These are phyloP conservation scores for Echinosphaeria canescens DNA, from an alignment of 2,329 filamentous ascomycete genomes.

Conservation along the genomic window DNA sequence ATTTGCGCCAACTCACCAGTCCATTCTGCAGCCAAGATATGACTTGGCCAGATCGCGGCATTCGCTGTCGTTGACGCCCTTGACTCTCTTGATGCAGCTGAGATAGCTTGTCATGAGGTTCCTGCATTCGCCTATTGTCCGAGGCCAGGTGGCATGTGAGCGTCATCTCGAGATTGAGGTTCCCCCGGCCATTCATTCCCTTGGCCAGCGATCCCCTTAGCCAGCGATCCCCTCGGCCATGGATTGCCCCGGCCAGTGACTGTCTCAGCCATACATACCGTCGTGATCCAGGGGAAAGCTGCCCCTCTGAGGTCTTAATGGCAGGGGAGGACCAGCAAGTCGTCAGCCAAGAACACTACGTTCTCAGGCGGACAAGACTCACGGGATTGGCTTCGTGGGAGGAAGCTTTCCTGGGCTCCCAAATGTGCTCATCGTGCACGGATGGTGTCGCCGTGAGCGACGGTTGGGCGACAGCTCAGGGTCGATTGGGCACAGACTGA, in stretches of 20 bases:
- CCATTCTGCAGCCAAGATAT: slow-evolving; percentile 87
- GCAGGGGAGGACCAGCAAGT: not conserved
- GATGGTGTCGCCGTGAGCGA: too few relatives aligned
- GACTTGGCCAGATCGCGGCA: slow-evolving; percentile 73
- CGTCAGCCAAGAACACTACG: not conserved
- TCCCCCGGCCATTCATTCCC: too few relatives aligned
- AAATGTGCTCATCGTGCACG: slow-evolving; percentile 10
- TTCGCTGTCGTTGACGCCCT: slow-evolving; percentile 67
- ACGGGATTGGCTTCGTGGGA: slow-evolving; percentile 12
- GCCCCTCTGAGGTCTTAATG: slow-evolving; percentile 58
- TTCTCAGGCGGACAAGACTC: slow-evolving; percentile 2
- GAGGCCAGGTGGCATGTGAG: not conserved
- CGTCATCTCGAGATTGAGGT: too few relatives aligned
- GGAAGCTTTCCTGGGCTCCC: slow-evolving; percentile 10
- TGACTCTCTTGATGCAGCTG: slow-evolving; percentile 63
- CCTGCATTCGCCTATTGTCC: slow-evolving; percentile 93
- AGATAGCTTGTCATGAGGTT: slow-evolving; percentile 71
- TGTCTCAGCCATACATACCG: too few relatives aligned
- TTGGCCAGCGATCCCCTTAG: too few relatives aligned
- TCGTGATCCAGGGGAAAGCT: slow-evolving; percentile 96
- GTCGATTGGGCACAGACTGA: too few relatives aligned
- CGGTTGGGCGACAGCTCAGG: too few relatives aligned
- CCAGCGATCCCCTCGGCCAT: too few relatives aligned
- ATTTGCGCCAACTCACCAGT: slow-evolving; percentile 38
- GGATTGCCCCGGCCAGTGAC: too few relatives aligned